Conservation (phyloP, 306 rosid species). For the Chamaecrista fasciculata region DNA sequence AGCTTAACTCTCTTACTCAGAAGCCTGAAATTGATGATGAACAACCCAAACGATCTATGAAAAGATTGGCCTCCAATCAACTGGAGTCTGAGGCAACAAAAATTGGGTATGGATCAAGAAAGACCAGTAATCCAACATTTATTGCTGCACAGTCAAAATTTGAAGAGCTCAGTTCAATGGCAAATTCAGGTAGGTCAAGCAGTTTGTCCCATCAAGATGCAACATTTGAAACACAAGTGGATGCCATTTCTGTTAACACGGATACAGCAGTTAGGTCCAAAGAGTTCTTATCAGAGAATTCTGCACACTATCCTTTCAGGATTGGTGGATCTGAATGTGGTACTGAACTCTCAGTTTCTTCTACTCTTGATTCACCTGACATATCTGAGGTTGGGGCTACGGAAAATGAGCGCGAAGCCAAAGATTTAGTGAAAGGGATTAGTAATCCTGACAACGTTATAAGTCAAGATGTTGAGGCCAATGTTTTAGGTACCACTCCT, state of each 20-base stretch:
- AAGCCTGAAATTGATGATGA: slow-evolving; percentile 51
- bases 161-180: slow-evolving; percentile 54
- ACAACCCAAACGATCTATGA: slow-evolving; percentile 47
- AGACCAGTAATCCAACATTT: slow-evolving; percentile 66
- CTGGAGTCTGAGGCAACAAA: slow-evolving; percentile 73
- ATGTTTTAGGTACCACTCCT: slow-evolving; percentile 25
- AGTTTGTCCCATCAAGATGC: slow-evolving; percentile 47
- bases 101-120: slow-evolving; percentile 55
- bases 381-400: slow-evolving; percentile 53
- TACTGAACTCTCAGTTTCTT: slow-evolving; percentile 78
- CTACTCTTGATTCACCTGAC: slow-evolving; percentile 91
- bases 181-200: slow-evolving; percentile 40
- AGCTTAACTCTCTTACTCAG: slow-evolving; percentile 38
- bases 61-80: slow-evolving; percentile 59
- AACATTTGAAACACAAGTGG: slow-evolving; percentile 49
- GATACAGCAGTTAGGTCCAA: slow-evolving; percentile 45
- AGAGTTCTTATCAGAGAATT: slow-evolving; percentile 50
- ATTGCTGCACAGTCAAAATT: slow-evolving; percentile 74
- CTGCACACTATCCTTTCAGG: slow-evolving; percentile 43
- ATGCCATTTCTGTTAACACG: slow-evolving; percentile 29
- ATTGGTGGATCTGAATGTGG: slow-evolving; percentile 78
- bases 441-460: slow-evolving; percentile 33
- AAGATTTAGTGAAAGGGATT: slow-evolving; percentile 45
- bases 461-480: slow-evolving; percentile 35
- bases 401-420: slow-evolving; percentile 49